Evolutionary conservation across 805 yeast genomes (phyloP), one percentile per base, ranked within the genome.

Genomic region (Hanseniaspora guilliermondii): DNA sequence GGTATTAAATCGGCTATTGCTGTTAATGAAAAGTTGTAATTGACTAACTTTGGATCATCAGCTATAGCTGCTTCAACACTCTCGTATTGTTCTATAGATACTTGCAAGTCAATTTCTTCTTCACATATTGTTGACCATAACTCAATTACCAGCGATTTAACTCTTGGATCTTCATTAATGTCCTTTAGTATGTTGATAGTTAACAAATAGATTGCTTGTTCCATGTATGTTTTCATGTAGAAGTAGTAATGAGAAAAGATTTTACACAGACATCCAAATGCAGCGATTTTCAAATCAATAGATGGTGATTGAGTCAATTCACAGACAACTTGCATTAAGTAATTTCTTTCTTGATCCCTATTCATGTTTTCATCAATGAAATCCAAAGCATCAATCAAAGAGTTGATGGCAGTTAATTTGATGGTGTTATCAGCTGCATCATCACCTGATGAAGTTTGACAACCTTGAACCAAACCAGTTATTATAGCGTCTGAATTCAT

Each of bases 121-220:
- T 93, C 98, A 73, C 97, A 89, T n/a, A 93, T 93, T n/a, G 98
- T 87, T 57, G 91, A 82, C 98, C 98, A 93, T 68, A 93, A 91
- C 71, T 93, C 98, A 56, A 93, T 93, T 32, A 98, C 97, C 97
- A 91, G 89, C 65, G 97, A 87, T 0, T 96, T 84, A 32, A 93
- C 97, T 62, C 79, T 79, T 62, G 85, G 95, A 70, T 87, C 84
- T 35, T 71, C 65, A 6, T 63, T 60, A 56, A 87, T 82, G 32
- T 52, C 49, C 68, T 83, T 83, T 96, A 93, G 93, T 44, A 97
- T 97, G 21, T 82, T 71, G 44, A 91, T 88, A 4, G 97, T 89
- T 56, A 93, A 75, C 17, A 87, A 87, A 62, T 85, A 93, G 53
- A 93, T 72, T 1, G 98, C 98, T 73, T 87, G 88, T 70, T 91